Conservation (phyloP, 352 stramenopile genomes). For the Globisporangium cylindrosporum region DNA sequence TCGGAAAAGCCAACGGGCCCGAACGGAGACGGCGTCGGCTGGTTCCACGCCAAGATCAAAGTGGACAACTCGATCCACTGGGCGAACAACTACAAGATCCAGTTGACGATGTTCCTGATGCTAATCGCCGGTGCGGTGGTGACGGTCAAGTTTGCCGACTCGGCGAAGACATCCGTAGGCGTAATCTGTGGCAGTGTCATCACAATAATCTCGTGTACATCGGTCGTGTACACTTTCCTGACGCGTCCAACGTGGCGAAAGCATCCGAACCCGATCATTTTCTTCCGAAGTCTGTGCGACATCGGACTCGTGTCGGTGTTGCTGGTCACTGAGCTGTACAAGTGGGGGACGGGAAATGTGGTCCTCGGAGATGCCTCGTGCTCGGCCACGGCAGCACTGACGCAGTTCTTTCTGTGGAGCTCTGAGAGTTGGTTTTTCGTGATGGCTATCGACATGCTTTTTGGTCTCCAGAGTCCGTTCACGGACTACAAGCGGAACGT, state of each 20-base stretch:
- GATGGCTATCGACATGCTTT: conserved; percentile 87
- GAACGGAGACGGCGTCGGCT: conserved; percentile 62
- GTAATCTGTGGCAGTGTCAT: conserved; percentile 72
- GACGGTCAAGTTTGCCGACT: conserved; percentile 64
- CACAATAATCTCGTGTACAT: conserved; percentile 67
- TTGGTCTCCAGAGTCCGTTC: conserved; percentile 82
- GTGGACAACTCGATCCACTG: conserved; percentile 82
- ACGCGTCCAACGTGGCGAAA: conserved; percentile 80
- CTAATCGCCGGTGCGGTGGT: conserved; percentile 53
- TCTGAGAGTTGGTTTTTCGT: conserved; percentile 89
- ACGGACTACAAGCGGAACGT: conserved; percentile 88
- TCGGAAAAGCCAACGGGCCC: conserved; percentile 56
- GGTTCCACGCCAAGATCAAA: conserved; percentile 87
- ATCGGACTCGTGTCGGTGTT: conserved; percentile 77
- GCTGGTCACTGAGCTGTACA: conserved; percentile 79
- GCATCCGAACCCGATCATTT: conserved; percentile 86
- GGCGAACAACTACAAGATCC: conserved; percentile 89
- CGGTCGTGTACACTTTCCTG: conserved; percentile 79
- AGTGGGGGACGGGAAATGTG: conserved; percentile 41
- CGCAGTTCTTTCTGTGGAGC: conserved; percentile 85
- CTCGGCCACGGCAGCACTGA: conserved; percentile 64
- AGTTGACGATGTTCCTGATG: conserved; percentile 71
- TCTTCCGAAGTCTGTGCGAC: conserved; percentile 83
- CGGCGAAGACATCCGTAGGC: conserved; percentile 55
- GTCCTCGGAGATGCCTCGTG: conserved; percentile 47